Base-by-base conservation (phyloP, 2,329 filamentous ascomycete genomes). In the Cladosporium sphaerospermum region DNA sequence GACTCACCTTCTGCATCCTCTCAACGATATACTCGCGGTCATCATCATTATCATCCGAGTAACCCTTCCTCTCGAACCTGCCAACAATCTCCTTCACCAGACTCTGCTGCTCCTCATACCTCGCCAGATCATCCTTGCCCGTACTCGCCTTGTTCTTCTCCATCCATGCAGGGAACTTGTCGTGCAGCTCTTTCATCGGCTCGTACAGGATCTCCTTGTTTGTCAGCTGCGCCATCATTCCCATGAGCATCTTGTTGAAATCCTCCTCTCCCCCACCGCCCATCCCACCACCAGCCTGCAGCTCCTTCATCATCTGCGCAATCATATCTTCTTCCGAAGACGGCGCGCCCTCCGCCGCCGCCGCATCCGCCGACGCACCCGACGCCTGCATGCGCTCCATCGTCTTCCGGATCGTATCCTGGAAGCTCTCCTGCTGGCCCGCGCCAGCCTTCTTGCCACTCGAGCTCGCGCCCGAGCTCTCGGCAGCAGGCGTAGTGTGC, bases 141-240 rank as follows among this genome's bases (percentile, higher is more conserved):
- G 68, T 95, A 90, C 84, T 83, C 19, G 75, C 82, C 39, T 73
- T 79, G 69, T 96, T 92, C 72, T 88, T 85, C 63, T 81, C 80
- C 68, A 99, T 78, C 92, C 93, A 99, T 2, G 73, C 83, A 0
- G 91, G 92, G 66, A 93, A 99, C 71, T 96, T 97, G 50, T 89
- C 86, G 69, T 95, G 76, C 45, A 99, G 76, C 72, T 99, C 93
- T 75, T 96, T 96, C 90, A 99, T 96, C 2, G 93, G 93, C 73
- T 99, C 92, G 68, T 97, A 97, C 47, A 99, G 73, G 58, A 99
- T 96, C 62, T 97, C 93, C 75, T 96, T 97, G 71, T 95, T 96
- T 3, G 93, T 97, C 58, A 99, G 79, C 71, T 99, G 91, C 73
- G 97, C 89, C 92, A 99, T 97, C 89, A 97, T 96, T 51, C 88